phyloP scores from a whole-genome alignment of 106 monocot genomes.

The Allium cepa region DNA sequence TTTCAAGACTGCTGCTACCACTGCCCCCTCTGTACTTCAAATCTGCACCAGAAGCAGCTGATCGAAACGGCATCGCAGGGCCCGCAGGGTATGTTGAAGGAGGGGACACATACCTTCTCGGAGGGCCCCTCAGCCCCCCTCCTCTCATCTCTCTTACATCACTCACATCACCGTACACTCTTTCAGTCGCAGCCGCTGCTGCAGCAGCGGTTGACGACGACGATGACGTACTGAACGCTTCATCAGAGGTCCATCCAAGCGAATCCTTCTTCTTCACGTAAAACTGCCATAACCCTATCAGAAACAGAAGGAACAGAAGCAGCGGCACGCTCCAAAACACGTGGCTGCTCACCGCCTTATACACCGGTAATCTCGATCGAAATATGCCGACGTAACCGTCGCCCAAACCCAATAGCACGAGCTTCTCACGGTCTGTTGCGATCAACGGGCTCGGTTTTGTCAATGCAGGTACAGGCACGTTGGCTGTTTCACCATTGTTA shows the following conservation, averaged over 20 bases:
- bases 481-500: constrained; percentile 21
- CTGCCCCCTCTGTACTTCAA: constrained; percentile 54
- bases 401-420: constrained; percentile 71
- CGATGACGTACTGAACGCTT: constrained; percentile 33
- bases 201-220: constrained; percentile 12
- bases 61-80: constrained; percentile 38
- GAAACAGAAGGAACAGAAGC: constrained; percentile 69
- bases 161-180: constrained; percentile 31
- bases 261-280: constrained; percentile 91
- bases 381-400: constrained; percentile 70
- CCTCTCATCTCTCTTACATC: constrained; percentile 51
- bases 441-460: constrained; percentile 36
- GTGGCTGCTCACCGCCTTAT: constrained; percentile 51
- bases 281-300: constrained; percentile 80
- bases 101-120: constrained; percentile 68
- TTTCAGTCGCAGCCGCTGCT: constrained; percentile 19
- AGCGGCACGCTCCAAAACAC: constrained; percentile 86
- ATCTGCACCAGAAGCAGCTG: constrained; percentile 40
- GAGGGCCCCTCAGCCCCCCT: constrained; percentile 34
- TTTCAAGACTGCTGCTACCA: constrained; percentile 38
- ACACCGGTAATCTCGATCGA: constrained; percentile 55
- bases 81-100: constrained; percentile 39
- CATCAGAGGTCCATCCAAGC: constrained; percentile 69
- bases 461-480: constrained; percentile 5
- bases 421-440: constrained; percentile 69